These are phyloP conservation scores for Penicillium manginii DNA, from an alignment of 495 filamentous ascomycete genomes.

Conservation along the genomic window DNA sequence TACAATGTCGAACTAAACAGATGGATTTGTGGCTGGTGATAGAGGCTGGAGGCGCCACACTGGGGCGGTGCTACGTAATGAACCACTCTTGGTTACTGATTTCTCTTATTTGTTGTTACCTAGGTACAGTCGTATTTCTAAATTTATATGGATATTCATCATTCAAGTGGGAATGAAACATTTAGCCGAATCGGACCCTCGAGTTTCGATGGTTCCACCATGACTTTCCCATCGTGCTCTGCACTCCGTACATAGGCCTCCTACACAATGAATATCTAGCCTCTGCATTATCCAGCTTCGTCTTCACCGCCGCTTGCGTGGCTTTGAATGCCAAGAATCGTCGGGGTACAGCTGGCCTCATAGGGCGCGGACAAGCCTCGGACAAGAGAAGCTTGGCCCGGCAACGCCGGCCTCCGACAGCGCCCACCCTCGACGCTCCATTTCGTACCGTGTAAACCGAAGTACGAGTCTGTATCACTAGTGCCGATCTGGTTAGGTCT, in stretches of 20 bases:
- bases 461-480: conserved; percentile 9
- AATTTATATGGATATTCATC: no score
- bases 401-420: conserved; percentile 8
- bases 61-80: background rate
- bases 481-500: background rate
- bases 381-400: conserved; percentile 39
- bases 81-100: background rate
- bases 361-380: conserved; percentile 36
- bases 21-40: background rate
- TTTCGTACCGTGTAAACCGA: conserved; percentile 13
- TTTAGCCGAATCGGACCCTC: background rate
- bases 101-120: no score
- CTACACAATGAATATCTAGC: background rate
- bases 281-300: background rate
- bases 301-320: conserved; percentile 28
- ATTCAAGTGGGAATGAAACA: background rate
- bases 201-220: background rate
- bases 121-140: no score
- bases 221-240: background rate
- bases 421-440: conserved; percentile 3
- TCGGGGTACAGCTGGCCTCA: conserved; percentile 8
- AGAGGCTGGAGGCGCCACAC: background rate
- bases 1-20: no score
- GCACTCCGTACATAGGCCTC: background rate
- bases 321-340: conserved; percentile 15